Base-by-base conservation (phyloP, 1,139 yeast genomes). In the Hyphopichia khmerensis region DNA sequence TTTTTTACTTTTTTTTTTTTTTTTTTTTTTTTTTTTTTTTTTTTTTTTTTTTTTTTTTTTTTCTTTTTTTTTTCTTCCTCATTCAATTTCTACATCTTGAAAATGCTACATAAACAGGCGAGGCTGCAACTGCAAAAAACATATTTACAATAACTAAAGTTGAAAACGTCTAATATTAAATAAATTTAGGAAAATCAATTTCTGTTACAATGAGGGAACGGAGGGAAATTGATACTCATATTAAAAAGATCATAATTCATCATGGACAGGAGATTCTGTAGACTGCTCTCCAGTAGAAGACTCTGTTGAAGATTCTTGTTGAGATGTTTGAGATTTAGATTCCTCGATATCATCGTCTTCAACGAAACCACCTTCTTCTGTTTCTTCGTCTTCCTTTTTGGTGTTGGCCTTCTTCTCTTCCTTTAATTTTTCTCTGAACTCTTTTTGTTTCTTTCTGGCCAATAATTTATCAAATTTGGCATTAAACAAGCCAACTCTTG, bases 401-500 rank as follows among this genome's bases (percentile, higher is more conserved):
- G 57, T 47, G 8, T 50, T 48, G 38, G 55, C 52, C 35, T 56
- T 49, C 40, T 56, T 54, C 31, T 51, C 57, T 41, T 51, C 56
- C 45, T 60, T 68, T 48, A 64, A 48, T 50, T 67, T 65, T 38
- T 62, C 66, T 51, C 69, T 67, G 35, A 55, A 52, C 49, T 62
- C 74, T 50, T 59, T 67, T 52, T 60, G 75, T 44, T 48, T 57
- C 50, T 60, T 66, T 59, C 72, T 69, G 45, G 59, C 67, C 48
- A 48, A 46, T 42, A 72, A 58, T 41, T 65, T 68, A 13, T 58
- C 62, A 38, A 65, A 60, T 40, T 66, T 68, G 24, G 58, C 54
- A 35, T 65, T 64, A 51, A 79, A 64, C 9, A 62, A 60, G 8
- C 59, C 55, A 17, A 70, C 51, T 50, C 82, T 66, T 23, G 68